Conservation (phyloP, 768 basidiomycete species). For the Candolleomyces efflorescens region DNA sequence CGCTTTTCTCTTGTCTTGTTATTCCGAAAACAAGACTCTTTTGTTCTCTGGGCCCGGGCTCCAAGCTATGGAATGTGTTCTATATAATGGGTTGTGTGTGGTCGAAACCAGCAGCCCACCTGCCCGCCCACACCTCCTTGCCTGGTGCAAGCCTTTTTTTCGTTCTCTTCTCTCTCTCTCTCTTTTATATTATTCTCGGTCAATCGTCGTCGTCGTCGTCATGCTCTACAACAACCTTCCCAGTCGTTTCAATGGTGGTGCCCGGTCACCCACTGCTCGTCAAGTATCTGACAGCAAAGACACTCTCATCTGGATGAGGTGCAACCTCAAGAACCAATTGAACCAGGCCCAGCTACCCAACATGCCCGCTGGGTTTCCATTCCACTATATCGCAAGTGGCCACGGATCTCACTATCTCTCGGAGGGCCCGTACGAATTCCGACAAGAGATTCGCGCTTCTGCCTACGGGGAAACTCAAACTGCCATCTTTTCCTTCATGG, state of each 20-base stretch:
- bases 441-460: constrained; percentile 21
- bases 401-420: constrained; percentile 19
- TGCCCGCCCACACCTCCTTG: not conserved
- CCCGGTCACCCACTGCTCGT: not conserved
- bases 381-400: constrained; percentile 22
- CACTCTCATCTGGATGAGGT: constrained; percentile 1
- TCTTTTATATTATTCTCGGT: not conserved
- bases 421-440: constrained; percentile 33
- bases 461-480: constrained; percentile 12
- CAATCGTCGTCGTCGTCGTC: not conserved
- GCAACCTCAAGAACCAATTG: constrained; percentile 18
- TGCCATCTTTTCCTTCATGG: constrained; percentile 25
- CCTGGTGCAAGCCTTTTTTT: constrained; percentile 2
- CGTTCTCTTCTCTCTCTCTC: not conserved
- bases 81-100: not conserved
- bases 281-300: not conserved
- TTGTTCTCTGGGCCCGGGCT: not conserved
- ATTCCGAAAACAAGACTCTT: not conserved
- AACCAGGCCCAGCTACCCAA: constrained; percentile 24
- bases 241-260: not conserved
- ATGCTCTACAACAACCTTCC: not conserved
- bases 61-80: not conserved
- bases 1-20: not conserved
- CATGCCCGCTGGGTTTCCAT: constrained; percentile 34
- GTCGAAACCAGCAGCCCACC: not conserved